Conservation (phyloP, 2,329 filamentous ascomycete genomes). For the Septoria linicola region DNA sequence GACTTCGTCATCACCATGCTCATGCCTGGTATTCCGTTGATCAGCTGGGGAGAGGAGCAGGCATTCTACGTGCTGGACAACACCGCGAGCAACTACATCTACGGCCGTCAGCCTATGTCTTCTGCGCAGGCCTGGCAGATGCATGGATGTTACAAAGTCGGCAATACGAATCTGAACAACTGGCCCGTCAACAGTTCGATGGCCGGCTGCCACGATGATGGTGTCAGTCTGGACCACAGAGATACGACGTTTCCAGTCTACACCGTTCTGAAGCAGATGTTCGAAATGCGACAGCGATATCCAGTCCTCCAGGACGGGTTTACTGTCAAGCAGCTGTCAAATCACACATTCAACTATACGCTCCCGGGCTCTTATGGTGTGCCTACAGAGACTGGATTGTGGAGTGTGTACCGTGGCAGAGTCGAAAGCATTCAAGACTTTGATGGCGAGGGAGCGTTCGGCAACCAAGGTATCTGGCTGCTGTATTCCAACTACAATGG, state of each 20-base stretch:
- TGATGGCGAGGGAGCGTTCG: slow-evolving; percentile 38
- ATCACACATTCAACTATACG: slow-evolving; percentile 53
- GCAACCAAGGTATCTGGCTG: slow-evolving; percentile 54
- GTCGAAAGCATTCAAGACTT: slow-evolving; percentile 56
- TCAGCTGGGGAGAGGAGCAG: slow-evolving; percentile 67
- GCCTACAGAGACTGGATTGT: slow-evolving; percentile 59
- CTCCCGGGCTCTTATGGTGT: slow-evolving; percentile 55
- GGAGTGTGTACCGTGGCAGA: slow-evolving; percentile 57
- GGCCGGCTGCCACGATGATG: slow-evolving; percentile 57
- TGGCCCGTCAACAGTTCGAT: slow-evolving; percentile 57
- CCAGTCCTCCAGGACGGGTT: slow-evolving; percentile 62
- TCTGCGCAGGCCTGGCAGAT: slow-evolving; percentile 62
- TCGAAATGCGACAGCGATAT: slow-evolving; percentile 57
- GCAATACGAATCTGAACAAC: slow-evolving; percentile 57
- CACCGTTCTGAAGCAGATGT: slow-evolving; percentile 62
- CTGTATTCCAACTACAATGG: slow-evolving; percentile 53
- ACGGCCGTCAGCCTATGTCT: slow-evolving; percentile 63
- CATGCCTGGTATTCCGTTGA: slow-evolving; percentile 60
- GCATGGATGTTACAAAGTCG: slow-evolving; percentile 62
- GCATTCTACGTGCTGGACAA: slow-evolving; percentile 64
- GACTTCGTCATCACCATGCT: slow-evolving; percentile 60
- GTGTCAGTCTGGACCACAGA: slow-evolving; percentile 60
- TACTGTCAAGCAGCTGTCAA: slow-evolving; percentile 56
- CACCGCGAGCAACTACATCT: slow-evolving; percentile 64
- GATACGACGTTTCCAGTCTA: slow-evolving; percentile 62